These are phyloP conservation scores for Echria macrotheca DNA, from an alignment of 495 filamentous ascomycete genomes.

Conservation along the genomic window DNA sequence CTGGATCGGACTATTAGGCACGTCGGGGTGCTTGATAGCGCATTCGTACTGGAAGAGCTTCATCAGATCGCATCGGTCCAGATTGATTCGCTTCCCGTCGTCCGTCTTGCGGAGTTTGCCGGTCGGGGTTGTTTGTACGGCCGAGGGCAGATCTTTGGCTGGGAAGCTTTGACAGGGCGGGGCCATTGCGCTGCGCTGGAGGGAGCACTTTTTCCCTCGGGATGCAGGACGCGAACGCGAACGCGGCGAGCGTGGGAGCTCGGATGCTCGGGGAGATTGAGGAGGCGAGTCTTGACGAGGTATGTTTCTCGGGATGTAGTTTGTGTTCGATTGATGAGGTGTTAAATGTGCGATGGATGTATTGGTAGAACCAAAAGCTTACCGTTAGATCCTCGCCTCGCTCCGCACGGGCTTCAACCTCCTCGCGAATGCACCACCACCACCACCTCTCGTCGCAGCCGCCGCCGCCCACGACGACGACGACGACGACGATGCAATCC, in stretches of 20 bases:
- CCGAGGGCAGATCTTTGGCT: constrained; percentile 42
- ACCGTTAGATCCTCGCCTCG: constrained; percentile 39
- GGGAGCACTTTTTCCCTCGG: too few species aligned
- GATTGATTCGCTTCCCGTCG: constrained; percentile 43
- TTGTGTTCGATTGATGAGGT: too few species aligned
- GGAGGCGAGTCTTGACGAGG: constrained; percentile 34
- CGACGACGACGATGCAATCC: constrained; percentile 2
- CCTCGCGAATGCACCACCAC: not conserved
- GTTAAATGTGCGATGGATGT: too few species aligned
- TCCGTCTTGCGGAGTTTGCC: constrained; percentile 47
- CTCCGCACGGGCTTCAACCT: constrained; percentile 41
- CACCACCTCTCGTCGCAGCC: too few species aligned
- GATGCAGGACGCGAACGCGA: constrained; percentile 20
- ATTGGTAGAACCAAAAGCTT: too few species aligned
- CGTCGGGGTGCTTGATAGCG: constrained; percentile 51
- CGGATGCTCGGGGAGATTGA: constrained; percentile 50
- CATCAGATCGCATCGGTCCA: constrained; percentile 65
- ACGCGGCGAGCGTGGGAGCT: constrained; percentile 49
- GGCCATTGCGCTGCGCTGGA: constrained; percentile 43
- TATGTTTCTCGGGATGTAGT: constrained; percentile 35
- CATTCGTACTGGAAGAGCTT: constrained; percentile 83
- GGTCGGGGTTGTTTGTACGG: constrained; percentile 43
- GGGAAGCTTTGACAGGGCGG: constrained; percentile 55
- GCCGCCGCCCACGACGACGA: not conserved
- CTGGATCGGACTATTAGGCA: constrained; percentile 49